Base-by-base conservation (phyloP, 78 protist genomes). In the Dictyostelium intermedium region DNA sequence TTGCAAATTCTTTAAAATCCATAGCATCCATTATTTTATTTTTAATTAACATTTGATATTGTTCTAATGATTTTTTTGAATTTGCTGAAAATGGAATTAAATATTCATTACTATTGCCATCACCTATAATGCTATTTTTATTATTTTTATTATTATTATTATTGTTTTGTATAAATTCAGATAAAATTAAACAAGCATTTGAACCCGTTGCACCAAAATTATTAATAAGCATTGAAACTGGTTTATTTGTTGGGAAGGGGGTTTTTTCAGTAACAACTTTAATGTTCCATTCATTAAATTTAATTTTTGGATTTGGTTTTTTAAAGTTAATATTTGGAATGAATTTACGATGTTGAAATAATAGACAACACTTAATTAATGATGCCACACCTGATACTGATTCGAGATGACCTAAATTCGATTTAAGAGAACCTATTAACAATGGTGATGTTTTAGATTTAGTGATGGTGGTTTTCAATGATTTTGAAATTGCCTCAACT, bases 131-230 rank as follows among this genome's bases (percentile, higher is more conserved):
- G n/a, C n/a, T 53, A 10, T 16, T 53, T 7, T 53, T 53, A 16
- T 53, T 10, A 53, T 53, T 53, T 7, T 53, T 53, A 39, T 39
- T 39, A 39, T 39, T 39, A 39, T 39, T 39, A 39, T 39, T 39
- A 39, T 39, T 39, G 4, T 39, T 97, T 95, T 70, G 97, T 87
- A 18, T 97, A 97, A 45, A 96, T 91, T 39, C 43, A 5, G 43
- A 10, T 45, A 45, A 8, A 7, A 45, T 4, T 45, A 45, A 7
- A 45, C 53, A 45, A 45, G 13, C 53, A 45, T 45, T 45, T 45
- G 53, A 45, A 45, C 53, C 53, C 1, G 53, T 45, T 23, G 93
- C 82, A 70, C 98, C 97, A 76, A 97, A 96, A 37, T 76, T 45
- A 60, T 85, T 85, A 23, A 45, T 45, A 7, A 85, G 84, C 76